Evolutionary conservation across 805 yeast genomes (phyloP), one percentile per base, ranked within the genome.

Genomic region (Candida maesae): DNA sequence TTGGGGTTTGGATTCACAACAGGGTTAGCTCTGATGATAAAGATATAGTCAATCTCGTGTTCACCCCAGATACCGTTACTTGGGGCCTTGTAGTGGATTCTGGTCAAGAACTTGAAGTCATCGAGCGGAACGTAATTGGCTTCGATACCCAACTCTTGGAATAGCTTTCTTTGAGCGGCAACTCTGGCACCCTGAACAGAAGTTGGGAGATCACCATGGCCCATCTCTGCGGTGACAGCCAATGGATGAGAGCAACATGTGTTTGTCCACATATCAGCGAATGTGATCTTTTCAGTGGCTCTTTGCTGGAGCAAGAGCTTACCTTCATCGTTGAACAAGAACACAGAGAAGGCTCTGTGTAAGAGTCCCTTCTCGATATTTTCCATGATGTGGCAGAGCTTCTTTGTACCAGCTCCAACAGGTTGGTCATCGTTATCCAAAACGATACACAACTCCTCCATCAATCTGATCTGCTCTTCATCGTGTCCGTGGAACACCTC

Each of bases 191-290:
- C 99, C 20, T 65, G 63, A 7, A 91, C 70, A 8, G 95, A 85
- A 26, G 71, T 66, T 6, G 67, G 63, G 44, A 90, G 69, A 33
- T 55, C 57, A 27, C 63, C 63, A 31, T 67, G 58, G 10, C 97
- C 97, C 59, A 89, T 68, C 64, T 93, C 99, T 27, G 78, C 68
- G 28, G 81, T 74, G 26, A 88, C 78, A 40, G 96, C 88, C 39
- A 93, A 71, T 9, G 99, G 99, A 62, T 93, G 99, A 1, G 98
- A 90, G 64, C 99, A 93, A 66, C 99, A 93, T 2, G 99, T 93
- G 63, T 93, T 93, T 19, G 99, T 93, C 99, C 99, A 93, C 83
- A 90, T 80, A 44, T 79, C 79, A 1, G 98, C 95, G 65, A 93
- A 93, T 1, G 99, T 93, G 67, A 93, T 93, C 64, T 93, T 93